These are phyloP conservation scores for Podospora conica DNA, from an alignment of 495 filamentous ascomycete species.

Conservation along the genomic window DNA sequence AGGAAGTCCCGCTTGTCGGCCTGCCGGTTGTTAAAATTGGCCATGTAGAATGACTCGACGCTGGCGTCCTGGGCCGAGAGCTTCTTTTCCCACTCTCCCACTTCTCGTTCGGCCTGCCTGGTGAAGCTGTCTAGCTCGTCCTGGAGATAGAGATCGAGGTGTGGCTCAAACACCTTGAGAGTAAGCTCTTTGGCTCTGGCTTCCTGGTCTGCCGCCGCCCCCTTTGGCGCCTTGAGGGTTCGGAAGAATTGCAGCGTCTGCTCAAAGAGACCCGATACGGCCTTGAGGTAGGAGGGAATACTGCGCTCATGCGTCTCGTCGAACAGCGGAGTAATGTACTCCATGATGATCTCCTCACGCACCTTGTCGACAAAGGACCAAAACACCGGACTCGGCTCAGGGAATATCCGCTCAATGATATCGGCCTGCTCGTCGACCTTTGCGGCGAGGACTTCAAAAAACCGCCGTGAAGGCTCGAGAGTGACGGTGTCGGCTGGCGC, in stretches of 20 bases:
- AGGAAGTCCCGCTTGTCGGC: slow-evolving; percentile 95
- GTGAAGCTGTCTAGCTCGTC: slow-evolving; percentile 89
- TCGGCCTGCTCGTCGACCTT: slow-evolving; percentile 80
- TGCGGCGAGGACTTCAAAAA: slow-evolving; percentile 66
- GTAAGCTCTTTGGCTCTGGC: slow-evolving; percentile 55
- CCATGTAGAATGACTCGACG: slow-evolving; percentile 91
- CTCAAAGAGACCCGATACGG: slow-evolving; percentile 79
- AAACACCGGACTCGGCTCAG: slow-evolving; percentile 64
- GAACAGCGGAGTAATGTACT: slow-evolving; percentile 80
- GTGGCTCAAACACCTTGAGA: slow-evolving; percentile 73
- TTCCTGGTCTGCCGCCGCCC: slow-evolving; percentile 23
- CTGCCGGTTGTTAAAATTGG: slow-evolving; percentile 76
- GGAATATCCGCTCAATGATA: slow-evolving; percentile 81
- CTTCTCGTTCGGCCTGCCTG: slow-evolving; percentile 63
- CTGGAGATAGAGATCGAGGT: slow-evolving; percentile 86
- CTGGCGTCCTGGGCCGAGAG: slow-evolving; percentile 85
- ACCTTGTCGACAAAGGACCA: slow-evolving; percentile 74
- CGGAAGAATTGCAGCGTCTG: slow-evolving; percentile 71
- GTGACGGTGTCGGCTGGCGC: slow-evolving; percentile 55
- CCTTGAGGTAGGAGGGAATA: slow-evolving; percentile 75
- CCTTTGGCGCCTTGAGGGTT: slow-evolving; percentile 53
- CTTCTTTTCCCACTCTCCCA: slow-evolving; percentile 83
- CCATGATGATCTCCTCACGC: slow-evolving; percentile 74
- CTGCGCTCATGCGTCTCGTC: slow-evolving; percentile 79
- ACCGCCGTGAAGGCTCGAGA: slow-evolving; percentile 69